Percentiles rank a stretch among this genome's conserved stretches.
Conservation (phyloP, 805 yeast genomes). For the Sungouiella blattae region DNA sequence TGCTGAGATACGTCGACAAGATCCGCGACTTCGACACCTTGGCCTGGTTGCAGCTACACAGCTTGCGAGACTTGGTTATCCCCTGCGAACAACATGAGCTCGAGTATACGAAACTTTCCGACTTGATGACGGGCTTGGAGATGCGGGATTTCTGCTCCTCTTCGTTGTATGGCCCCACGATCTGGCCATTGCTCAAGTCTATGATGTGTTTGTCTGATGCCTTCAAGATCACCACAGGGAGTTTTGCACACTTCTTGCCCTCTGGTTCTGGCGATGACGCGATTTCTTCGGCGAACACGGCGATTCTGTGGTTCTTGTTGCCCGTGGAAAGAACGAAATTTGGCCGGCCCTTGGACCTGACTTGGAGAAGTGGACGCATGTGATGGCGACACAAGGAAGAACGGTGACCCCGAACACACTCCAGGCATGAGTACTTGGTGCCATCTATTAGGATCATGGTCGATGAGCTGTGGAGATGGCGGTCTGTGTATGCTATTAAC, state of each 20-base stretch:
- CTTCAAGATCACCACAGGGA: slow-evolving; percentile 32
- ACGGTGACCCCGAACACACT: slow-evolving; percentile 90
- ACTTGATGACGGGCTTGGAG: slow-evolving; percentile 8
- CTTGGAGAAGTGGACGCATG: slow-evolving; percentile 75
- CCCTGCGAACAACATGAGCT: slow-evolving; percentile 31
- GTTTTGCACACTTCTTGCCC: slow-evolving; percentile 9
- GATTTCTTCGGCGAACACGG: slow-evolving; percentile 51
- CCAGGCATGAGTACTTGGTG: slow-evolving; percentile 76
- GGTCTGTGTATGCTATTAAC: neutral
- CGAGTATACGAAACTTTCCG: slow-evolving; percentile 32
- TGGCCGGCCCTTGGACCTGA: slow-evolving; percentile 88
- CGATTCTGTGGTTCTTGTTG: slow-evolving; percentile 52
- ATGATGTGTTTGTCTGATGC: slow-evolving; percentile 39
- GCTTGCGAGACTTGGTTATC: slow-evolving; percentile 15
- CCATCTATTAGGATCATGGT: slow-evolving; percentile 75
- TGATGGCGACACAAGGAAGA: slow-evolving; percentile 84
- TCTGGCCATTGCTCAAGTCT: slow-evolving; percentile 33
- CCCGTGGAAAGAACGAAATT: slow-evolving; percentile 47
- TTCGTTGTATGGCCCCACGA: slow-evolving; percentile 38
- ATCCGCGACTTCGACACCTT: slow-evolving; percentile 34
- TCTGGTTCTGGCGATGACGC: slow-evolving; percentile 4
- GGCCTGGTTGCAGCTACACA: slow-evolving; percentile 30
- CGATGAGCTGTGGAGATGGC: neutral
- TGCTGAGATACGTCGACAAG: slow-evolving; percentile 28
- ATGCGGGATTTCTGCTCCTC: slow-evolving; percentile 2